A percentile compares a stretch with the other conserved stretches of the same genome.
Conservation (phyloP, 176 grass and related monocot species). For the Carex parvula region DNA sequence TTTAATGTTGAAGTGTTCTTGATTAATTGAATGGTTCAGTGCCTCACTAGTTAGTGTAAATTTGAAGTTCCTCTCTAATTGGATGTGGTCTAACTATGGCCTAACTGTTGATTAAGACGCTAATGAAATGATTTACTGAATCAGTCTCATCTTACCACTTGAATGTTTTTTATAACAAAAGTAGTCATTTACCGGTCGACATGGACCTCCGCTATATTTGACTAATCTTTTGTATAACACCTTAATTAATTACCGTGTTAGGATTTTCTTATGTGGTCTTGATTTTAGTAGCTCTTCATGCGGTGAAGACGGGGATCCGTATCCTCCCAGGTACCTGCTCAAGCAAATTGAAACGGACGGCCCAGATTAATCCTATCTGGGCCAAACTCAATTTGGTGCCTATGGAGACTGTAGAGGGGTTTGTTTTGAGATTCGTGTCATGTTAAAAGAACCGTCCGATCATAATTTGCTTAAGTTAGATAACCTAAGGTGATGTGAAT, state of each 20-base stretch:
- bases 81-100: background rate
- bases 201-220: background rate
- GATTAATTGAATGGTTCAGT: slow-evolving; percentile 12
- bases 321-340: too few species aligned
- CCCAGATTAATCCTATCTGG: too few species aligned
- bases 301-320: too few species aligned
- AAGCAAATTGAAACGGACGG: too few species aligned
- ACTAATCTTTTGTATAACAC: background rate
- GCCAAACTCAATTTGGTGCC: too few species aligned
- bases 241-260: background rate
- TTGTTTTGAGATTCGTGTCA: too few species aligned
- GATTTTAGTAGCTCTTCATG: background rate
- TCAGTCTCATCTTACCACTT: background rate
- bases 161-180: background rate
- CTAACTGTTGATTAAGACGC: background rate
- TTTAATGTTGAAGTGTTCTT: background rate
- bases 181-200: background rate
- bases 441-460: too few species aligned
- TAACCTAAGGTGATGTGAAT: too few species aligned
- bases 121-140: background rate
- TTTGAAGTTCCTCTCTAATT: background rate
- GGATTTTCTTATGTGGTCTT: background rate
- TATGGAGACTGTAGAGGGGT: too few species aligned
- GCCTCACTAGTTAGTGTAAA: background rate
- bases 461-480: too few species aligned